These are phyloP conservation scores for Tylopilus balloui DNA, from an alignment of 768 basidiomycete genomes.

Conservation along the genomic window DNA sequence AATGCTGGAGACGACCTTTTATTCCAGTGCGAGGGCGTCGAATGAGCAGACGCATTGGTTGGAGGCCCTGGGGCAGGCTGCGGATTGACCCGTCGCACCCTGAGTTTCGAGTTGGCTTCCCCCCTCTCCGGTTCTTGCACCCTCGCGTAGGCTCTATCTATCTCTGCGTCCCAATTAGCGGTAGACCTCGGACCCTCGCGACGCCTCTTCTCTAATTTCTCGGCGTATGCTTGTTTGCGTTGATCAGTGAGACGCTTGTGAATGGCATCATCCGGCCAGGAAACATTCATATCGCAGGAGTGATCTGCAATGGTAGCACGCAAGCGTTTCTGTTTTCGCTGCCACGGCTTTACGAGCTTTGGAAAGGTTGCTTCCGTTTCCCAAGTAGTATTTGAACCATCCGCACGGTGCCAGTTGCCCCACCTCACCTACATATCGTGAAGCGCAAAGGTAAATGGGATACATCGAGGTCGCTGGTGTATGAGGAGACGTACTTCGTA, in stretches of 20 bases:
- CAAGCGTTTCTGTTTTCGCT: conserved; percentile 26
- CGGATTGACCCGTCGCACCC: conserved; percentile 16
- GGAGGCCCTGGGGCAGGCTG: conserved; percentile 9
- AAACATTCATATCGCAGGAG: conserved; percentile 37
- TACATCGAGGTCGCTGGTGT: not conserved
- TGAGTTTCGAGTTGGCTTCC: conserved; percentile 20
- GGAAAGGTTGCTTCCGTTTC: conserved; percentile 26
- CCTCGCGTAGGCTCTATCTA: conserved; percentile 17
- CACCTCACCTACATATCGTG: conserved; percentile 43
- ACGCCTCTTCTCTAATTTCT: conserved; percentile 34
- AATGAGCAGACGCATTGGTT: not conserved
- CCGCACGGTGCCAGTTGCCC: conserved; percentile 46
- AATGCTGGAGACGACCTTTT: conserved; percentile 15
- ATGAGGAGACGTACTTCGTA: conserved; percentile 27
- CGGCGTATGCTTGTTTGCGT: conserved; percentile 41
- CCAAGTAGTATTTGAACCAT: conserved; percentile 58
- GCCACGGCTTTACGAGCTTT: conserved; percentile 33
- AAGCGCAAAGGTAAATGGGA: not conserved
- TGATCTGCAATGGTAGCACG: conserved; percentile 28
- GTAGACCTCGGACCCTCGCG: conserved; percentile 8
- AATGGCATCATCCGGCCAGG: conserved; percentile 40
- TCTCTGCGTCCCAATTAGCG: conserved; percentile 25
- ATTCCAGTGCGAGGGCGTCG: conserved; percentile 2
- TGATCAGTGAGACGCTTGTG: conserved; percentile 41
- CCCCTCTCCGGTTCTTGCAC: conserved; percentile 27